Base-by-base conservation (phyloP, 495 filamentous ascomycete genomes). In the Penicillium desertorum region DNA sequence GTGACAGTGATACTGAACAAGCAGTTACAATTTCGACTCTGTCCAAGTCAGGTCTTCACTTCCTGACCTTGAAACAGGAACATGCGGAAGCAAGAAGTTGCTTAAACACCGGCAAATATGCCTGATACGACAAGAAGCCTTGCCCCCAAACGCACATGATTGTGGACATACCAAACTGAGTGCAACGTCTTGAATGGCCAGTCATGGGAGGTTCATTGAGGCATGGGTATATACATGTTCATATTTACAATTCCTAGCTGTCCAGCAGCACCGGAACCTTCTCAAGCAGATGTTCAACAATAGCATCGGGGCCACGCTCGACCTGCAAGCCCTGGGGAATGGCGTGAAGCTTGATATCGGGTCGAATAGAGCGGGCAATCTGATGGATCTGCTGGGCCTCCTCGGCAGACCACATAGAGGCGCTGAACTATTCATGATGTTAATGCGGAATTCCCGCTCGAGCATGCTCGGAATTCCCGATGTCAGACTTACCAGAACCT, bases 381-480 rank as follows among this genome's bases (percentile, higher is more conserved):
- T 72, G 61, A 27, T 84, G 76, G 45, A 87, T 85, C 57, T 80
- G 59, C 32, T 71, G 55, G 19, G 82, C 79, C 65, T 88, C 70
- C 53, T 84, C 81, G 17, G 75, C 72, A 10, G 83, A 78, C 86
- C 84, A 88, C 84, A 88, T 88, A 32, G 85, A 87, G 16, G 85
- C 85, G 48, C 79, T 83, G 75, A 87, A 86, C 81, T 84, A 58
- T 57, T 50, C 29, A 29, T 9, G 23, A 25, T 30, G 45, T 59
- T 45, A 61, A 51, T 50, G 11, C 27, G 48, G 43, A 14, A 22
- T 44, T 23, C 49, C 23, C 37, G 17, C 20, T 25, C 25, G 51
- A 39, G 44, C 50, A 52, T 3, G 9, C 48, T 61, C 55, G 56
- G 57, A 57, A 56, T 54, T 57, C 32, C 53, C 53, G 63, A 51